Evolutionary conservation across 2,329 filamentous ascomycete genomes (phyloP), one percentile per base, ranked within the genome.

Genomic region (Grosmannia penicillata): DNA sequence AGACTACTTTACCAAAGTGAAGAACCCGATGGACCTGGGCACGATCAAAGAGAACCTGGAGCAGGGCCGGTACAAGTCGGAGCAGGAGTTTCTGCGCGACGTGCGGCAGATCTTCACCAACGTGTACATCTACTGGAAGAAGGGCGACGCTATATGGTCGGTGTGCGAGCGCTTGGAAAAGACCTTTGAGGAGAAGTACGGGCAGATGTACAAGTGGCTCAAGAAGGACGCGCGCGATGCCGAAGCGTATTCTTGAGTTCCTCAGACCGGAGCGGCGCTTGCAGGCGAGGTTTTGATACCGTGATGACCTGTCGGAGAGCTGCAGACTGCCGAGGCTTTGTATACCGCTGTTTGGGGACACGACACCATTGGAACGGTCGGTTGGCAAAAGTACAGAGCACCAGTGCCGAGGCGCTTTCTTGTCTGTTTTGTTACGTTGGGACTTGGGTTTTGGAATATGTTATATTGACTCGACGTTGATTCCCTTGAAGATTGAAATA

Each of bases 1-100:
- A 3, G 72, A 77, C 49, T 78, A 78, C 53, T 57, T 74, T 18
- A 63, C 70, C 10, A 74, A 75, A 49, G 58, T 78, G 41, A 71
- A 68, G 54, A 62, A 58, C 35, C 74, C 74, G 0, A 78, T 78
- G 72, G 72, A 76, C 47, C 63, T 78, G 3, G 59, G 55, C 32
- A 75, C 70, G 2, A 68, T 78, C 56, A 75, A 75, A 53, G 53
- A 45, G 33, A 77, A 75, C 54, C 72, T 78, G 66, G 68, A 75
- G 39, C 51, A 54, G 13, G 54, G 53, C 17, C 63, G 67, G 47
- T 78, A 78, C 50, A 49, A 41, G 4, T 60, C 55, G 36, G 63
- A 71, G 8, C 60, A 65, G 4, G 68, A 74, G 37, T 78, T 78
- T 46, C 52, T 65, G 27, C 54, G 53, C 4, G 74, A 78, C 52